Base-by-base conservation (phyloP, 2,329 filamentous ascomycete species). In the Coniochaeta pulveracea region DNA sequence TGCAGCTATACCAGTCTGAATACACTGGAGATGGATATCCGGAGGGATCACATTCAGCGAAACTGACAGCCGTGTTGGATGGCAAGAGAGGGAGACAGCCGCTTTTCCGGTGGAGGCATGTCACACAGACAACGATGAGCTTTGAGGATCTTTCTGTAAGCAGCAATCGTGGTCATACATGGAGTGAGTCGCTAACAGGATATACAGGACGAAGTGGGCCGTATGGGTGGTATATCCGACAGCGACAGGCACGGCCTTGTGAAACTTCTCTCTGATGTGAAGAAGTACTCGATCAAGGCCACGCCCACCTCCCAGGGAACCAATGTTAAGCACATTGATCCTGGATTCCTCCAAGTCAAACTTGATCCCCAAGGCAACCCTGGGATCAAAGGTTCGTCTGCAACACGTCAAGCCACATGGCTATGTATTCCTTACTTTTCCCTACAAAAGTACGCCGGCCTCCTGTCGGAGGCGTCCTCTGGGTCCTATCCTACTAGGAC, bases 341-440 rank as follows among this genome's bases (percentile, higher is more conserved):
- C 62, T 2, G 46, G 46, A 15, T 50, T 47, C 14, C 42, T 62
- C n/a, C 52, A 61, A n/a, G 42, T 57, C 5, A 37, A 49, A 4
- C 47, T 63, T 4, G 39, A 44, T 2, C 34, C 34, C 1, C 42
- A 48, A 11, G 41, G 38, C 10, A 35, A 38, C 10, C n/a, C 37
- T 40, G 48, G 38, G 29, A 39, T 31, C 6, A 42, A 34, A 32
- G 22, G 22, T 18, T 33, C 23, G 30, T 38, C 8, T 33, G 41
- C 33, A 3, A 37, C 37, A 9, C 43, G 43, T 11, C 37, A 40
- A 2, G 50, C 51, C 1, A 53, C 51, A 14, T 67, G 62, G 62
- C 40, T 65, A 3, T 64, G 59, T 19, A 45, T 67, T 10, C 65
- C 65, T 0, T 68, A 66, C 39, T 66, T 69, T 40, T 54, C 53